Conservation (phyloP, 805 yeast genomes). For the Myxozyma monticola region DNA sequence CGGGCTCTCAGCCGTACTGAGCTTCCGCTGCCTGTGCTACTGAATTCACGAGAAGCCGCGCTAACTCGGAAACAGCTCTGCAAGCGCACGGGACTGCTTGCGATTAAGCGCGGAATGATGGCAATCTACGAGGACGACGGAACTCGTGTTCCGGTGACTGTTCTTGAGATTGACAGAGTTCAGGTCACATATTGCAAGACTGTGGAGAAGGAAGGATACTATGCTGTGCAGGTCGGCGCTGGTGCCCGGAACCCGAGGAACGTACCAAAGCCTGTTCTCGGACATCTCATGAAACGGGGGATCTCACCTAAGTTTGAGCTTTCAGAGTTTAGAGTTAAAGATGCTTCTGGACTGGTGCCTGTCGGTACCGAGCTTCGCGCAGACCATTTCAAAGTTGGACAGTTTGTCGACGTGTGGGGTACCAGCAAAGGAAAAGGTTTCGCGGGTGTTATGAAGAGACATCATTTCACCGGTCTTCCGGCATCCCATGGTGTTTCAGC, state of each 20-base stretch:
- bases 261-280: slow-evolving; percentile 64
- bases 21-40: slow-evolving; percentile 48
- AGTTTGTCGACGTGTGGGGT: slow-evolving; percentile 77
- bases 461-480: slow-evolving; percentile 81
- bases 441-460: slow-evolving; percentile 97
- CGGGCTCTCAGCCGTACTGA: slow-evolving; percentile 13
- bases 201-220: slow-evolving; percentile 70
- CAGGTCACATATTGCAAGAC: slow-evolving; percentile 81
- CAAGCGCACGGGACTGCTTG: slow-evolving; percentile 78
- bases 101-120: slow-evolving; percentile 87
- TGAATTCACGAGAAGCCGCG: slow-evolving; percentile 68
- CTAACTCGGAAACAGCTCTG: slow-evolving; percentile 72
- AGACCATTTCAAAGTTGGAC: slow-evolving; percentile 80
- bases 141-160: slow-evolving; percentile 74
- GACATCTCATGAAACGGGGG: slow-evolving; percentile 73
- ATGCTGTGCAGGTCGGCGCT: slow-evolving; percentile 83
- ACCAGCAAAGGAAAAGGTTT: slow-evolving; percentile 92
- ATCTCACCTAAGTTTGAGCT: slow-evolving; percentile 80
- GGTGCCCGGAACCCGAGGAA: slow-evolving; percentile 66
- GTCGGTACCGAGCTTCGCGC: slow-evolving; percentile 78
- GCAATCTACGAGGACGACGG: slow-evolving; percentile 75
- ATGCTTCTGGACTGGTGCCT: slow-evolving; percentile 63
- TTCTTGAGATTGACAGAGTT: slow-evolving; percentile 80
- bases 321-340: slow-evolving; percentile 77
- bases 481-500: slow-evolving; percentile 96